A percentile compares a stretch with the other conserved stretches of the same genome.
Conservation (phyloP, 495 filamentous ascomycete genomes). For the Rusavskia elegans region DNA sequence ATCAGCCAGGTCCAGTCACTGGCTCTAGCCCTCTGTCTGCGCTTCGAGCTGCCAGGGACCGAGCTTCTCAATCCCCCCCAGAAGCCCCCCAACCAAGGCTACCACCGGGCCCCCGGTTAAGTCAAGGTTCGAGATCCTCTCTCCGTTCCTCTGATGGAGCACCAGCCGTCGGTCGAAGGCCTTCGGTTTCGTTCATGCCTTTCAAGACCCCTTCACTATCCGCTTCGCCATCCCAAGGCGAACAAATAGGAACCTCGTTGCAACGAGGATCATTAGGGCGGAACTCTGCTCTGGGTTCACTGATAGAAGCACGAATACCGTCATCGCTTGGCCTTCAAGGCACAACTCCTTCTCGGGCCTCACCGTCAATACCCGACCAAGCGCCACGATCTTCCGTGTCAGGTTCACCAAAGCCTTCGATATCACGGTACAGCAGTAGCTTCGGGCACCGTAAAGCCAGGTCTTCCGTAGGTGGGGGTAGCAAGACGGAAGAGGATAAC, state of each 20-base stretch:
- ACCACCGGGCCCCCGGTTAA: constrained; percentile 40
- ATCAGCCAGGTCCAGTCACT: constrained; percentile 55
- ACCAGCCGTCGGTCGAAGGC: constrained; percentile 44
- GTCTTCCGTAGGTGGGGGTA: constrained; percentile 54
- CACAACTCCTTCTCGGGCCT: constrained; percentile 44
- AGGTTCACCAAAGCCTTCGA: constrained; percentile 58
- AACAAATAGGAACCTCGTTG: constrained; percentile 36
- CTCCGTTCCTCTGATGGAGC: constrained; percentile 37
- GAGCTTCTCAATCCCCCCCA: constrained; percentile 29
- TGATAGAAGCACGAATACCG: constrained; percentile 49
- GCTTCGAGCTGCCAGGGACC: constrained; percentile 49
- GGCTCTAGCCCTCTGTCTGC: constrained; percentile 81
- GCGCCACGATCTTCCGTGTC: constrained; percentile 35
- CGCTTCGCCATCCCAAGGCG: constrained; percentile 58
- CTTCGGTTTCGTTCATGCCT: constrained; percentile 81
- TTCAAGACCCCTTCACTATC: constrained; percentile 93
- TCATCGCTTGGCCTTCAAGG: constrained; percentile 49
- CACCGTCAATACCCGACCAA: constrained; percentile 38
- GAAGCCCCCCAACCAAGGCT: constrained; percentile 36
- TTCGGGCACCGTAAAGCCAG: constrained; percentile 73
- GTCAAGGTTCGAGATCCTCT: constrained; percentile 44
- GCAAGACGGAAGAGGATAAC: constrained; percentile 55
- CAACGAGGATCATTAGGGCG: constrained; percentile 44
- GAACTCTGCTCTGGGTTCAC: constrained; percentile 32
- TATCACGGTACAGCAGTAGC: constrained; percentile 61